Base-by-base conservation (phyloP, 805 yeast genomes). In the Monosporozyma yasuniensis region DNA sequence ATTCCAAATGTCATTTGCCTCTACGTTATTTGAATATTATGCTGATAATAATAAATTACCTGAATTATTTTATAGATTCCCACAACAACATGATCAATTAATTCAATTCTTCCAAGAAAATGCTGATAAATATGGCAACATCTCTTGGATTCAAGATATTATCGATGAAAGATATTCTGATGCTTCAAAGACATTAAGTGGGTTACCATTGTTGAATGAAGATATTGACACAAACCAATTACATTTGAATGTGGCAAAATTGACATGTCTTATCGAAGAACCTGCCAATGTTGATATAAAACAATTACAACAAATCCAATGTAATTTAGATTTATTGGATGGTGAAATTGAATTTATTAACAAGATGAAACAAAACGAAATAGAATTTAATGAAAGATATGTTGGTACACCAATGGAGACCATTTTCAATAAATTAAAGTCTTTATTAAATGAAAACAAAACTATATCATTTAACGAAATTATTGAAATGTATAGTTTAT, bases 101-200 rank as follows among this genome's bases (percentile, higher is more conserved):
- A 68, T 74, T 25, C 64, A 66, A 53, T 89, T 80, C 59, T 75
- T 89, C 51, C 56, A 63, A 2, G 72, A 72, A 28, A 66, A 69
- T 47, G 61, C 69, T 25, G 58, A 66, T 2, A 71, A 72, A 50
- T 76, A 78, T 35, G 73, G 79, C 4, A 67, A 74, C 39, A 75
- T 86, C 46, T 75, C 87, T 2, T 89, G 96, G 96, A 81, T 88
- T 19, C 74, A 78, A 50, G 76, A 83, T 50, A 63, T 87, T 12
- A 62, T 78, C 30, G 78, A 73, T 53, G 72, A 71, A 3, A 70
- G 79, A 9, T 84, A 73, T 60, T 54, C 47, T 4, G 59, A 65
- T 1, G 91, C 89, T 0, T 69, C 83, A 1, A 57, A 62, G 12
- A 70, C 73, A 1, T 67, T 88, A 28, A 57, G 70, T 3, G 60